These are phyloP conservation scores for Leccinum olivaceopallidum DNA, from an alignment of 768 basidiomycete species.

Conservation along the genomic window DNA sequence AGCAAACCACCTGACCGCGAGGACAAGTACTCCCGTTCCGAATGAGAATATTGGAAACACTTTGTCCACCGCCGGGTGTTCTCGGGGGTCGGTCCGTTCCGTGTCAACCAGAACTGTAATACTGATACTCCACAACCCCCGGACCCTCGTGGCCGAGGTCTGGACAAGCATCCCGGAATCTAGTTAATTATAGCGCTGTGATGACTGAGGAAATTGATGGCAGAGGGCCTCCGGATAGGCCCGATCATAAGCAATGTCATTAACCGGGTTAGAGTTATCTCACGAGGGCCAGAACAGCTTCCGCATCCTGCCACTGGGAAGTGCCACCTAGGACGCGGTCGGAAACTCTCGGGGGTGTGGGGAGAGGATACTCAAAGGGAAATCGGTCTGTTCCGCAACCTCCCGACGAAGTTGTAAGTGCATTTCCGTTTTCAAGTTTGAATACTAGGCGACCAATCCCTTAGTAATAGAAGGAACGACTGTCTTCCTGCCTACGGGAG, in stretches of 20 bases:
- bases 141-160: slow-evolving; percentile 1
- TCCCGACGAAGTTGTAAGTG: not conserved
- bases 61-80: slow-evolving; percentile 4
- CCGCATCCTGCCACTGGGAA: not conserved
- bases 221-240: slow-evolving; percentile 2
- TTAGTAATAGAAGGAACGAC: too few relatives aligned
- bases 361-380: not conserved
- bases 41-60: not conserved
- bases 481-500: too few relatives aligned
- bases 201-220: not conserved
- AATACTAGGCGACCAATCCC: too few relatives aligned
- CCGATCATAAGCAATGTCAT: not conserved
- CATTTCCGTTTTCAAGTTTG: too few relatives aligned
- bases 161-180: not conserved
- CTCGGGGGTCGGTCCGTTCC: slow-evolving; percentile 4
- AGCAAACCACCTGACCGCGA: not conserved
- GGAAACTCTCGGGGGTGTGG: slow-evolving; percentile 13
- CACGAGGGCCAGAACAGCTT: slow-evolving; percentile 4
- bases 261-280: not conserved
- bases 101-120: not conserved
- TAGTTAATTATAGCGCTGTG: slow-evolving; percentile 6
- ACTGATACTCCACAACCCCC: not conserved
- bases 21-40: not conserved
- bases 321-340: not conserved
- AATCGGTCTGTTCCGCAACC: not conserved